Evolutionary conservation across 176 grass and related monocot species (phyloP).

Genomic region (Aegilops umbellulata): DNA sequence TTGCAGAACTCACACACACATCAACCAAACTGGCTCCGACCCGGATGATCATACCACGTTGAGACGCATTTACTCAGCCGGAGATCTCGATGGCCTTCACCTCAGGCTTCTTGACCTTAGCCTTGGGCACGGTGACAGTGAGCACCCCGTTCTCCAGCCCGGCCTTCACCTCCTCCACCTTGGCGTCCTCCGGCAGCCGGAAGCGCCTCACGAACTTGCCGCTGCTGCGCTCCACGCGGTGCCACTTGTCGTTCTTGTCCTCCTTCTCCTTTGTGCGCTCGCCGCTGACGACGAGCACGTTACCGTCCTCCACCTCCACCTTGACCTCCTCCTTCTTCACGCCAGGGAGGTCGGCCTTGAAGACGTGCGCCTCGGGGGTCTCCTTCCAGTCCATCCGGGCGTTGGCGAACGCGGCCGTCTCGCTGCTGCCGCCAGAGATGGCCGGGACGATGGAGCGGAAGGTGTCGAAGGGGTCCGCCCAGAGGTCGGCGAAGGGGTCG

Average conservation of each 20-base stretch:
- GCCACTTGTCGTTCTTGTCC: constrained; percentile 46
- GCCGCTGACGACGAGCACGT: constrained; percentile 41
- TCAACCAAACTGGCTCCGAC: neutral
- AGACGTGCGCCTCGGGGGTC: constrained; percentile 29
- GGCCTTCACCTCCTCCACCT: constrained; percentile 38
- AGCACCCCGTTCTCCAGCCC: constrained; percentile 34
- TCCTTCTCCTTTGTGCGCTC: constrained; percentile 32
- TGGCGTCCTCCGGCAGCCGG: constrained; percentile 31
- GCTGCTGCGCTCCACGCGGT: constrained; percentile 41
- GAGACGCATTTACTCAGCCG: neutral
- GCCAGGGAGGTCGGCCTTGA: constrained; percentile 41
- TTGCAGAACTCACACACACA: neutral
- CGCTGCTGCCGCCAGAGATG: neutral
- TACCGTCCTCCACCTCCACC: constrained; percentile 43
- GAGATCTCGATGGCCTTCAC: constrained; percentile 40
- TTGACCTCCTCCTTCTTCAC: constrained; percentile 45
- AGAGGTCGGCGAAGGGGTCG: constrained; percentile 40
- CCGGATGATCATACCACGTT: too few relatives aligned
- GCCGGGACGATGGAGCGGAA: constrained; percentile 29
- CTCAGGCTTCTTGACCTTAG: neutral
- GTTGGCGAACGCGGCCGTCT: constrained; percentile 9
- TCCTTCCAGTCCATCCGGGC: constrained; percentile 41
- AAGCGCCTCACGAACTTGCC: constrained; percentile 26
- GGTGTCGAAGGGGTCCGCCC: constrained; percentile 31
- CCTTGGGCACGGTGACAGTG: constrained; percentile 40